Evolutionary conservation across 1,139 yeast genomes (phyloP), one percentile per base, ranked within the genome.

Genomic region (Scheffersomyces titani): DNA sequence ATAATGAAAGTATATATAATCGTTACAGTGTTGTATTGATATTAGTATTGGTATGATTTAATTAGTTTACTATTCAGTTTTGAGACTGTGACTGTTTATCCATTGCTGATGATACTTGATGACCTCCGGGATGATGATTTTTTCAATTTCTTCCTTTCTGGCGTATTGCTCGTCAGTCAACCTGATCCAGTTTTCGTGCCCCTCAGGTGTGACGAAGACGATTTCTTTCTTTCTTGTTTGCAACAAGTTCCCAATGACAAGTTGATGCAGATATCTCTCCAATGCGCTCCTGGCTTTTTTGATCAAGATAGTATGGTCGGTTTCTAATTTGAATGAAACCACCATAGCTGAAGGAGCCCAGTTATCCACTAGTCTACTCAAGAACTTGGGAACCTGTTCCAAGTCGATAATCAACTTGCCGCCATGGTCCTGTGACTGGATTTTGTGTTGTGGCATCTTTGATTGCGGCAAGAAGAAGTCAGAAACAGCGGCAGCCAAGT

Each of bases 301-400:
- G 51, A 92, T 81, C 62, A 96, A 76, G 21, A 96, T 83, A 13
- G 77, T 67, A 59, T 75, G 72, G 71, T 96, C 99, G 0, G 99
- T 96, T 69, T 96, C 99, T 58, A 94, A 82, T 72, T 96, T 96
- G 76, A 96, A 96, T 22, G 97, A 90, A 2, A 94, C 90, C 59
- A 96, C 92, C 97, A 92, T 90, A 1, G 98, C 96, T 7, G 87
- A 85, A 1, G 97, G 97, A 0, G 97, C 97, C 99, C 99, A 94
- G 40, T 87, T 84, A 63, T 92, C 97, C 1, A 93, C 98, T 62
- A 96, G 77, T 58, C 98, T 79, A 63, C 91, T 84, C 65, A 94
- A 80, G 65, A 96, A 94, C 70, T 94, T 94, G 18, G 99, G 99
- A 2, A 96, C 99, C 18, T 97, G 98, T 67, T 94, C 98, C 63